A percentile compares a stretch with the other conserved stretches of the same genome.
These are phyloP conservation scores for Calvatia gigantea DNA, from an alignment of 768 basidiomycete genomes.

Conservation along the genomic window DNA sequence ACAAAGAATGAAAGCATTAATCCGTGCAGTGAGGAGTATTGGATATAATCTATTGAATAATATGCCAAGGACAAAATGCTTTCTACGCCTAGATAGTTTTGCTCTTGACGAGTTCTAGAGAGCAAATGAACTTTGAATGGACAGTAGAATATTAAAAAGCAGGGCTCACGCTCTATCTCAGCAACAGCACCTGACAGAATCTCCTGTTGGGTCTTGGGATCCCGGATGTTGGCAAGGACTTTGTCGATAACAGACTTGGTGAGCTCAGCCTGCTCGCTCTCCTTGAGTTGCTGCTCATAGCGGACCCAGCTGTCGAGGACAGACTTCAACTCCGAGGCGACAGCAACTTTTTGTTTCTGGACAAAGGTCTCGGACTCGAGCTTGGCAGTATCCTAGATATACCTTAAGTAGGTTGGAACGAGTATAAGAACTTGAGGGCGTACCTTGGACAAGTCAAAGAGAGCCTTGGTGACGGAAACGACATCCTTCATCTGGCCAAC, in stretches of 20 bases:
- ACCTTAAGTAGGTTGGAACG: background rate
- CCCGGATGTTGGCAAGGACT: conserved; percentile 77
- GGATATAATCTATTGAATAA: conserved; percentile 16
- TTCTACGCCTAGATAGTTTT: conserved; percentile 73
- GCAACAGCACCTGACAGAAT: conserved; percentile 74
- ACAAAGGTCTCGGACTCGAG: conserved; percentile 89
- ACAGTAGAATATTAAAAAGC: background rate
- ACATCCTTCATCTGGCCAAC: conserved; percentile 97
- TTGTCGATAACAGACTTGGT: conserved; percentile 85
- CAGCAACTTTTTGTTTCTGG: conserved; percentile 82
- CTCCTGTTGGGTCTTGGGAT: conserved; percentile 88
- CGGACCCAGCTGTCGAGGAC: conserved; percentile 99
- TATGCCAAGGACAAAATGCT: conserved; percentile 8
- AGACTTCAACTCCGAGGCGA: conserved; percentile 86
- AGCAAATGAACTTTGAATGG: background rate
- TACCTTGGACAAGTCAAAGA: conserved; percentile 92
- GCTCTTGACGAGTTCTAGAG: conserved; percentile 81
- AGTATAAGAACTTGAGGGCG: conserved; percentile 13
- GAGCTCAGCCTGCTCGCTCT: conserved; percentile 92
- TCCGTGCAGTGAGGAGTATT: conserved; percentile 1
- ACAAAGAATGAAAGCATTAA: background rate
- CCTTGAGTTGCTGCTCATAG: conserved; percentile 94
- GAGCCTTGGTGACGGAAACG: conserved; percentile 81
- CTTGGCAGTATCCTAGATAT: conserved; percentile 83
- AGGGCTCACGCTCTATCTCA: conserved; percentile 88